phyloP scores from a whole-genome alignment of 2,329 filamentous ascomycete species.

The Diaporthe ilicicola region DNA sequence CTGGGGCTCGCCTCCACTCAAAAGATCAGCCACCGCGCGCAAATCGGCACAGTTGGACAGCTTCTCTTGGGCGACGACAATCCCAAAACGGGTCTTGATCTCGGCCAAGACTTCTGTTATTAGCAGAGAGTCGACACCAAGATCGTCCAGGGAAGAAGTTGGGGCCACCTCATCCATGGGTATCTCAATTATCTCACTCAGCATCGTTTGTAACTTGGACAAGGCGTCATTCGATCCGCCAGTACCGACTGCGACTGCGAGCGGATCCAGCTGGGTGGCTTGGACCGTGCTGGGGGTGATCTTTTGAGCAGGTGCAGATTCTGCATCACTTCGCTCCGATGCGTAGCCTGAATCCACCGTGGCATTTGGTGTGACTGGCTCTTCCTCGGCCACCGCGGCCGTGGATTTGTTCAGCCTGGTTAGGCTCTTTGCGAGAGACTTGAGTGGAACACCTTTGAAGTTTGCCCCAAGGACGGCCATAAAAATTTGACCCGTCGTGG shows the following conservation, averaged over 20 bases:
- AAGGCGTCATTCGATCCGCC: neutral
- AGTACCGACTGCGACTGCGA: neutral
- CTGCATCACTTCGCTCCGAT: neutral
- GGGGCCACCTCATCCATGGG: constrained; percentile 35
- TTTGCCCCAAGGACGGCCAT: constrained; percentile 34
- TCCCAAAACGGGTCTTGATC: constrained; percentile 36
- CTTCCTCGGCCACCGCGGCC: neutral
- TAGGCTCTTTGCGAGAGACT: constrained; percentile 32
- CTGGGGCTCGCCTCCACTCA: neutral
- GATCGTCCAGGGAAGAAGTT: constrained; percentile 40
- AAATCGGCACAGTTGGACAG: constrained; percentile 19
- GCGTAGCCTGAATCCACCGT: neutral
- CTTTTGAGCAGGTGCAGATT: neutral
- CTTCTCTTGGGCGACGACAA: constrained; percentile 29
- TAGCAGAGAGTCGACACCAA: constrained; percentile 50
- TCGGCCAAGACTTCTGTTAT: constrained; percentile 45
- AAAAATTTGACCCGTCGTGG: constrained; percentile 25
- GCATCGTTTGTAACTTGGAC: constrained; percentile 10
- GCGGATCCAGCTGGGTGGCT: neutral
- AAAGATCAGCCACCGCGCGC: neutral
- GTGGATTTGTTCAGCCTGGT: constrained; percentile 22
- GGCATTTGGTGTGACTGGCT: neutral
- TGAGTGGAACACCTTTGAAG: constrained; percentile 35
- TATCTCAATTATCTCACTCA: constrained; percentile 36
- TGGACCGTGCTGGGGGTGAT: neutral